Base-by-base conservation (phyloP, 331 rosid species). In the Dryas integrifolia region DNA sequence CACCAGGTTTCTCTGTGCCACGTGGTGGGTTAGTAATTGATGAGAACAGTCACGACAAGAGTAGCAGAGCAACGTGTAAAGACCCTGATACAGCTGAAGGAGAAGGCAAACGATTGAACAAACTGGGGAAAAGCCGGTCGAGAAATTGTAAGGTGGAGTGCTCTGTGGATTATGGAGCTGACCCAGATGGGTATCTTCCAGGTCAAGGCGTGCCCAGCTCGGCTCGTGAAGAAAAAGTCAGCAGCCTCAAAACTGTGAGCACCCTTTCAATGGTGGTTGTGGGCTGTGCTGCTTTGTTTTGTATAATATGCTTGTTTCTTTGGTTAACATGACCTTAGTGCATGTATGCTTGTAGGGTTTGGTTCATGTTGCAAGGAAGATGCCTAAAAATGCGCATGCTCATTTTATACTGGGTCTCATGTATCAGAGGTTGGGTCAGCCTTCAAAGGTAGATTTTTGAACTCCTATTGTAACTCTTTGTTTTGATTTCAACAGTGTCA, bases 371-470 rank as follows among this genome's bases (percentile, higher is more conserved):
- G 87, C 97, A 53, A 88, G 91, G 82, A 89, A 89, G 87, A 94
- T 92, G 92, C 92, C 97, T 10, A 94, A 94, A 84, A 94, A 94
- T 84, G 98, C 98, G 71, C 98, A 91, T 85, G 96, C 98, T 69
- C 98, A 94, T 84, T 94, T 89, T 82, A 86, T 94, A 50, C 96
- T 91, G 69, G 98, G 98, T 75, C 83, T 89, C 38, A 94, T 94
- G 98, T 86, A 94, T 80, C 98, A 94, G 86, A 88, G 98, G 72
- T 79, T 94, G 85, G 92, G 83, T 80, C 98, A 91, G 76, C 91
- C 96, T 72, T 95, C 86, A 57, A 94, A 94, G 98, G 98, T 84
- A 61, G 74, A 53, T 35, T 53, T 72, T 74, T 63, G 9, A 47
- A 73, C 74, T 46, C 5, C 1, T 51, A 52, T 16, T 10, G 3